Percentiles rank a stretch among this genome's conserved stretches.
Evolutionary conservation across 2,329 filamentous ascomycete species (phyloP).

Genomic region (Colletotrichum cereale): DNA sequence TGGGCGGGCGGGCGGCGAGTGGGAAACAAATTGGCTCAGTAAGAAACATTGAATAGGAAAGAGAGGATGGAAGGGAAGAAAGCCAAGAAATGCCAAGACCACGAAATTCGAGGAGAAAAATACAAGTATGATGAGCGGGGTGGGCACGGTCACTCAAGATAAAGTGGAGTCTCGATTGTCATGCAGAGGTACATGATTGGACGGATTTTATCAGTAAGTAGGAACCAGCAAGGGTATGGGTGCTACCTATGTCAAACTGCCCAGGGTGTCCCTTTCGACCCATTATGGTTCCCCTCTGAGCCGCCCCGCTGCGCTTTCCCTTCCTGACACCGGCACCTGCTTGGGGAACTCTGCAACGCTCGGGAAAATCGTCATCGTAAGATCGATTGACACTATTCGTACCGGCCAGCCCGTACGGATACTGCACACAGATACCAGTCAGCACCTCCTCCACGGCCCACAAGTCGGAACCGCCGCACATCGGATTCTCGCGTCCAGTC

Average conservation of each 20-base stretch:
- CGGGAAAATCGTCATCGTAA: background rate
- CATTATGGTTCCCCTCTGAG: background rate
- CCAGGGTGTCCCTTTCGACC: background rate
- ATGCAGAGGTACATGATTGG: slow-evolving; percentile 9
- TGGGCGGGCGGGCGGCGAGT: background rate
- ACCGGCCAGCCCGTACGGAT: no score
- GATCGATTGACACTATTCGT: background rate
- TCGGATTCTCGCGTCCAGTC: background rate
- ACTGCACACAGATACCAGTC: no score
- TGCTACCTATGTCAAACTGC: background rate
- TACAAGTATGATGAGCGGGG: slow-evolving; percentile 14
- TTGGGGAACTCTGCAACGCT: slow-evolving; percentile 1
- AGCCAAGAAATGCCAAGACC: slow-evolving; percentile 39
- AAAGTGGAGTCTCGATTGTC: background rate
- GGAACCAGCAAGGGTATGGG: slow-evolving; percentile 7
- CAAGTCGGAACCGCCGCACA: background rate
- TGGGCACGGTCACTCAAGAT: slow-evolving; percentile 27
- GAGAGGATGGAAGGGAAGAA: slow-evolving; percentile 24
- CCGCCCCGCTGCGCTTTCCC: slow-evolving; percentile 14
- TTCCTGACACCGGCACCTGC: background rate
- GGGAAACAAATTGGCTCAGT: background rate
- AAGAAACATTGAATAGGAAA: no score
- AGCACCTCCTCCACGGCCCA: no score
- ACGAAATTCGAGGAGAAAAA: slow-evolving; percentile 33
- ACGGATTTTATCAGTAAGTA: background rate